Evolutionary conservation across 116 monocot species (phyloP).

Genomic region (Thalassia testudinum): DNA sequence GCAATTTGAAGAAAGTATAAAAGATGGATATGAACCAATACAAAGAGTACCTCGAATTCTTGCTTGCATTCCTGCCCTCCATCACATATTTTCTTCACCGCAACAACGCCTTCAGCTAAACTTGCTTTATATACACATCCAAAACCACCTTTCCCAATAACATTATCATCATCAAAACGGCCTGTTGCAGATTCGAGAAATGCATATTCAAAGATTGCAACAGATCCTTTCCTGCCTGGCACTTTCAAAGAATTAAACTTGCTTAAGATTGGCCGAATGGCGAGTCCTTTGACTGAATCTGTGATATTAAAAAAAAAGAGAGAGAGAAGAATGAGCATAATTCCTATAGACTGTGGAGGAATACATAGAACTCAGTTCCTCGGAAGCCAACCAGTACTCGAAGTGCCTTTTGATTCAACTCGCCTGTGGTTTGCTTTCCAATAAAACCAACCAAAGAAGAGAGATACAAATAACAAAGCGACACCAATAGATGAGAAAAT

Average conservation of each 20-base stretch:
- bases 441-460: constrained; percentile 26
- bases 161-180: constrained; percentile 60
- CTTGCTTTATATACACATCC: constrained; percentile 71
- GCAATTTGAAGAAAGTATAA: too few species aligned
- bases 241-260: constrained; percentile 58
- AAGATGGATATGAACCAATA: too few species aligned
- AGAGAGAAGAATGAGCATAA: neutral
- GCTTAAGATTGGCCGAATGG: constrained; percentile 37
- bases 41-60: constrained; percentile 71
- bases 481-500: constrained; percentile 25
- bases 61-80: constrained; percentile 34
- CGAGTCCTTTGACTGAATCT: constrained; percentile 31
- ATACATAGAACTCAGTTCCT: neutral
- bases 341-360: neutral
- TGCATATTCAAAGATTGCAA: constrained; percentile 43
- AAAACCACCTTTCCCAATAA: constrained; percentile 64
- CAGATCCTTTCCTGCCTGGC: constrained; percentile 27
- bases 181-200: constrained; percentile 51
- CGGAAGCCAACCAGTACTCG: constrained; percentile 27
- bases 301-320: neutral
- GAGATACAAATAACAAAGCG: constrained; percentile 19
- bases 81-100: constrained; percentile 73
- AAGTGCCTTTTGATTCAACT: constrained; percentile 19
- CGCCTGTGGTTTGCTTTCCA: constrained; percentile 25
- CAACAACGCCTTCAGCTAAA: constrained; percentile 47